Evolutionary conservation across 495 filamentous ascomycete genomes (phyloP), one percentile per base, ranked within the genome.

Genomic region (Amniculicola lignicola): DNA sequence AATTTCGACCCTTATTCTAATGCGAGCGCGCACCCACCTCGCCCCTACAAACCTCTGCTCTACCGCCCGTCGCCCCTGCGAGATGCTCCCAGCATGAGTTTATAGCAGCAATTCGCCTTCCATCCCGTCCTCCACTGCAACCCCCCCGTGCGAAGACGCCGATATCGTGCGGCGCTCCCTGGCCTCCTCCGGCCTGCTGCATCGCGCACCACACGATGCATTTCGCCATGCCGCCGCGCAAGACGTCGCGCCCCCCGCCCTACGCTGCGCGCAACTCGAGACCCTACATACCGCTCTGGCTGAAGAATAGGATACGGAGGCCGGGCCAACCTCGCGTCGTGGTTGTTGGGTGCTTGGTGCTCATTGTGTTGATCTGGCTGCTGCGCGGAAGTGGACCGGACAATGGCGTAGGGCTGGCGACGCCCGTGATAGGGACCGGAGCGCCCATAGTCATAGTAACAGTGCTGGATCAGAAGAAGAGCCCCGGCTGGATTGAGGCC

Each of bases 361-460:
- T 85, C 24, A 11, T 90, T 25, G 54, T 76, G 2, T 51, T 90
- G 16, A 64, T 95, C 51, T 87, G 82, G 59, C 68, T 95, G 16
- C 49, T 69, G 70, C 73, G 58, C 22, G 37, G 58, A 12, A 38
- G 31, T 4, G 46, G 37, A 21, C 41, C 2, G 10, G 33, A 21
- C 11, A 43, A 24, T 22, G 37, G 12, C 10, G 48, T 40, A 11
- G 16, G 3, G 31, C 12, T 49, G 28, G 56, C 19, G 29, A 7
- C 36, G 19, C 69, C 73, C 25, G 62, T 68, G 52, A 64, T 79
- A 65, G 81, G 85, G 25, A 68, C 80, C n/a, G 88, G 87, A 41
- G 86, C 87, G 45, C 77, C 82, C 9, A 84, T 88, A 25, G 94
- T 99, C 21, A 75, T 99, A 40, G 89, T 99, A 40, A 95, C 95